Conservation (phyloP, 2,329 filamentous ascomycete genomes). For the Graphilbum fragrans region DNA sequence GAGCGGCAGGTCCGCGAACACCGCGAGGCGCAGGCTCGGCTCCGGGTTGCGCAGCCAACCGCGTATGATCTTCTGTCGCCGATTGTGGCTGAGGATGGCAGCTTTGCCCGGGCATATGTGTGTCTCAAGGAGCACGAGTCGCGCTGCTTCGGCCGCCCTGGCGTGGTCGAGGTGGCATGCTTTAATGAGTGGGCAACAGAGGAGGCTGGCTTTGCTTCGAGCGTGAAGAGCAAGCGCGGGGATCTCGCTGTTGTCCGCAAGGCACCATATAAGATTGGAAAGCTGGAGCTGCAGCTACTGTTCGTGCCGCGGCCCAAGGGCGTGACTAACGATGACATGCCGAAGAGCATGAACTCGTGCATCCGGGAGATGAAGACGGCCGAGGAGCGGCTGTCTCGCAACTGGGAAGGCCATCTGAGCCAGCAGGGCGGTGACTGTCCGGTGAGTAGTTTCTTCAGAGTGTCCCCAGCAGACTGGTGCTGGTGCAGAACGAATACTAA, state of each 20-base stretch:
- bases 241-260: constrained; percentile 59
- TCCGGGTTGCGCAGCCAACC: constrained; percentile 52
- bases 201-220: constrained; percentile 64
- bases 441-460: constrained; percentile 47
- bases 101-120: constrained; percentile 87
- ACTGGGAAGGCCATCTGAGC: constrained; percentile 81
- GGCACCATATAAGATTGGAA: constrained; percentile 93
- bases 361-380: constrained; percentile 88
- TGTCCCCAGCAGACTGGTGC: not conserved
- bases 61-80: constrained; percentile 82
- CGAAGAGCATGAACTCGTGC: constrained; percentile 97
- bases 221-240: constrained; percentile 87
- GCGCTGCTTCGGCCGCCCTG: constrained; percentile 76
- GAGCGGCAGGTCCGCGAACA: constrained; percentile 56
- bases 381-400: constrained; percentile 64
- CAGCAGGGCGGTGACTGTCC: constrained; percentile 97
- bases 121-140: constrained; percentile 87
- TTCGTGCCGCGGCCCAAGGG: constrained; percentile 90
- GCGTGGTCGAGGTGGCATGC: constrained; percentile 79
- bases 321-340: constrained; percentile 86
- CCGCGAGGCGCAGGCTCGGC: constrained; percentile 50
- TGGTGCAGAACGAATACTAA: constrained; percentile 15
- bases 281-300: constrained; percentile 83
- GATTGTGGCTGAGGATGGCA: constrained; percentile 80
- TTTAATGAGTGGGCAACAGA: constrained; percentile 99